phyloP scores from a whole-genome alignment of 345 rosid species.

The Moringa oleifera region DNA sequence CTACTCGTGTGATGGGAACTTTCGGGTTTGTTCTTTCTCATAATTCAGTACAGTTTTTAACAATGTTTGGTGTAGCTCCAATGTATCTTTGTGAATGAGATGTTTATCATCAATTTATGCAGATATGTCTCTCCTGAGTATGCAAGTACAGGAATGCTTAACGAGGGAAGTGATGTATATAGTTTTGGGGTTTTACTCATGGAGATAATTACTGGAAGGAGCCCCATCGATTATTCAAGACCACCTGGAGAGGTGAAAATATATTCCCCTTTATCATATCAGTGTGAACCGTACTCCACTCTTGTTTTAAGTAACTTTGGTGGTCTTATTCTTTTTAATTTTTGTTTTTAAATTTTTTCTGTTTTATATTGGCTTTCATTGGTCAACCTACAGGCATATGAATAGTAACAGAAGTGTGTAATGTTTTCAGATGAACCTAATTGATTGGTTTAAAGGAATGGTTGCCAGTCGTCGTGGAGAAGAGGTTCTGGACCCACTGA shows the following conservation, averaged over 20 bases:
- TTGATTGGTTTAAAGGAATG: constrained; percentile 98
- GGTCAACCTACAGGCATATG: background rate
- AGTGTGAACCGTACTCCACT: no score
- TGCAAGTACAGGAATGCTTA: constrained; percentile 95
- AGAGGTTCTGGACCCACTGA: constrained; percentile 74
- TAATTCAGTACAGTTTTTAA: background rate
- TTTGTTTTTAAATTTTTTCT: no score
- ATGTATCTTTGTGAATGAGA: background rate
- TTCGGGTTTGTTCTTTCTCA: constrained; percentile 56
- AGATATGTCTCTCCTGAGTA: constrained; percentile 95
- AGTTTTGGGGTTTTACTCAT: constrained; percentile 91
- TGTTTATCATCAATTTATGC: constrained; percentile 8
- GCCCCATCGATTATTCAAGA: constrained; percentile 83
- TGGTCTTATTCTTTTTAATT: no score
- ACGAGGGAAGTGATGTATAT: constrained; percentile 91
- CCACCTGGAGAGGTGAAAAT: constrained; percentile 78
- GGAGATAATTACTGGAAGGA: constrained; percentile 93
- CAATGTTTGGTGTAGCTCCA: background rate
- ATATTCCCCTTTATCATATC: background rate
- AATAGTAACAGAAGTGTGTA: background rate
- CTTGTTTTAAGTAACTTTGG: no score
- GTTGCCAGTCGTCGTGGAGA: constrained; percentile 83
- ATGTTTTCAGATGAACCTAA: constrained; percentile 74
- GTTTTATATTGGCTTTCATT: no score
- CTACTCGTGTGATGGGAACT: constrained; percentile 98